phyloP scores from a whole-genome alignment of 495 filamentous ascomycete species.

The Penicillium samsonianum region DNA sequence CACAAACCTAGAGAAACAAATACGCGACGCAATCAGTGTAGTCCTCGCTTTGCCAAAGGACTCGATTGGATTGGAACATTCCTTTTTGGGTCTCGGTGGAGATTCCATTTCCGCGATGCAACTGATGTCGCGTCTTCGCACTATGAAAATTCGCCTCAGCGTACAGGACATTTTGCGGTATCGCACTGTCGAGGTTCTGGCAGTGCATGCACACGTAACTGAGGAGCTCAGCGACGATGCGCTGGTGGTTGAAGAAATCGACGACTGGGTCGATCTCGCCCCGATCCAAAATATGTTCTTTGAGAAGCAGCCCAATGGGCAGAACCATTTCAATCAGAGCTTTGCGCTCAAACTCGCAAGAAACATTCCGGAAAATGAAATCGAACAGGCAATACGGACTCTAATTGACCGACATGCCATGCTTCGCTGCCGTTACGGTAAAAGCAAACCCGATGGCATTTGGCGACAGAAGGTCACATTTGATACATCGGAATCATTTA shows the following conservation, averaged over 20 bases:
- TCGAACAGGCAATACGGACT: background rate
- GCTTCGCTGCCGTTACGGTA: background rate
- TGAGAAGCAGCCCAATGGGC: slow-evolving; percentile 38
- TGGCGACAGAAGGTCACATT: no score
- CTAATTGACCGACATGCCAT: background rate
- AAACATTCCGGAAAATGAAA: background rate
- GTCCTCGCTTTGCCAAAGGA: background rate
- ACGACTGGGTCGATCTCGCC: slow-evolving; percentile 50
- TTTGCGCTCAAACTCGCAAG: background rate
- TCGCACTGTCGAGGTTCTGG: background rate
- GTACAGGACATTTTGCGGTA: background rate
- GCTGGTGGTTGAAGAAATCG: background rate
- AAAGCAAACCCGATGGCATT: no score
- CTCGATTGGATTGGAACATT: background rate
- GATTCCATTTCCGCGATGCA: slow-evolving; percentile 3
- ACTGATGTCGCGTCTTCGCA: background rate
- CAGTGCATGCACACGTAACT: background rate
- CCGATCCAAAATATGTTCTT: slow-evolving; percentile 67
- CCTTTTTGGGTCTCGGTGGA: background rate
- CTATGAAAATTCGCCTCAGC: background rate
- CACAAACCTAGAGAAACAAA: background rate
- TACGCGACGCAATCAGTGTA: background rate
- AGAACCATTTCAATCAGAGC: slow-evolving; percentile 56
- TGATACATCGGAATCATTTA: no score
- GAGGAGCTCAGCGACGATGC: background rate